These are phyloP conservation scores for Fraxinus xanthoxyloides DNA, from an alignment of 305 asterid genomes.

Conservation along the genomic window DNA sequence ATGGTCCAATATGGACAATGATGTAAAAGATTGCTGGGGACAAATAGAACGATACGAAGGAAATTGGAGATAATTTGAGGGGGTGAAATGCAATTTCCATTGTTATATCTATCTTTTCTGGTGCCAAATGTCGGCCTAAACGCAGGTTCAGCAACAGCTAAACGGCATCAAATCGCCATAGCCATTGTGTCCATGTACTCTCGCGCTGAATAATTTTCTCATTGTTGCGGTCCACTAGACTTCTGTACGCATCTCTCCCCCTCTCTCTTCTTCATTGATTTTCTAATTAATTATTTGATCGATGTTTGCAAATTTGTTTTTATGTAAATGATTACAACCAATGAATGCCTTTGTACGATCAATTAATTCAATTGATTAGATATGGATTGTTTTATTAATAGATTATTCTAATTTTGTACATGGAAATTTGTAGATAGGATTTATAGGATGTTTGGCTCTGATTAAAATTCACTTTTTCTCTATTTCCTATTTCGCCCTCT, in stretches of 20 bases:
- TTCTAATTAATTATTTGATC: neutral
- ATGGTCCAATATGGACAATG: too few relatives aligned
- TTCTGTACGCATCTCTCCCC: slow-evolving; percentile 14
- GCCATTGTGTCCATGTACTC: neutral
- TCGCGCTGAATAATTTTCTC: neutral
- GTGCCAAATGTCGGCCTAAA: slow-evolving; percentile 32
- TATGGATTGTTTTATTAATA: neutral
- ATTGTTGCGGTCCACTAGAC: neutral
- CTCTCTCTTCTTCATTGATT: neutral
- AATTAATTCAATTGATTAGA: neutral
- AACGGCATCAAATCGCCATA: slow-evolving; percentile 9
- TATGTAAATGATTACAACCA: neutral
- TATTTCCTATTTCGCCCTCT: neutral
- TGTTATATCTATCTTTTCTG: neutral
- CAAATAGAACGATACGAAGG: neutral
- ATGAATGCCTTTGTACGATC: neutral
- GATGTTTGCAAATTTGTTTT: neutral
- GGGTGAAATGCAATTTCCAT: slow-evolving; percentile 12
- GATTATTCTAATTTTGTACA: neutral
- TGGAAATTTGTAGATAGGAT: neutral
- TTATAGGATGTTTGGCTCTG: neutral
- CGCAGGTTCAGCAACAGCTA: slow-evolving; percentile 23
- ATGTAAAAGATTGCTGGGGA: too few relatives aligned
- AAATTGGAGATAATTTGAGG: neutral
- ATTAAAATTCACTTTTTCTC: neutral